phyloP scores from a whole-genome alignment of 1,139 yeast genomes.

The Petasospora rhodanensis region DNA sequence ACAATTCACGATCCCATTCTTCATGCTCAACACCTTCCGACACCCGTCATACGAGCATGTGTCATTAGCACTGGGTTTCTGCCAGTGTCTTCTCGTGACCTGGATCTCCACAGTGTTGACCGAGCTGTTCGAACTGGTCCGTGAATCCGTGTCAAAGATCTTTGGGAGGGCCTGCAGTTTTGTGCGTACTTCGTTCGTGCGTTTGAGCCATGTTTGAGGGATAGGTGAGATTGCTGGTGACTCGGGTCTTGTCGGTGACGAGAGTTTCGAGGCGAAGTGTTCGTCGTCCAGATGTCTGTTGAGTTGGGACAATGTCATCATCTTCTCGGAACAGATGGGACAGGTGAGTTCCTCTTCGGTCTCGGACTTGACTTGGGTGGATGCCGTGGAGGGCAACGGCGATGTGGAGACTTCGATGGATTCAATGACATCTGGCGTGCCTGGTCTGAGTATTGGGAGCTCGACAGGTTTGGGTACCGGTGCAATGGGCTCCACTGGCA shows the following conservation, averaged over 20 bases:
- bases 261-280: conserved; percentile 32
- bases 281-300: conserved; percentile 70
- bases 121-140: conserved; percentile 17
- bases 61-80: conserved; percentile 38
- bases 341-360: conserved; percentile 33
- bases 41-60: conserved; percentile 39
- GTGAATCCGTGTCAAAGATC: no score
- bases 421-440: conserved; percentile 17
- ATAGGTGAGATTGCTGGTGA: conserved; percentile 4
- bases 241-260: not conserved
- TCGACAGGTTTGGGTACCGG: not conserved
- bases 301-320: conserved; percentile 53
- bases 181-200: conserved; percentile 29
- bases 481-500: not conserved
- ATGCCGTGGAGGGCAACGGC: no score
- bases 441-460: no score
- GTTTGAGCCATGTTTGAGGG: conserved; percentile 34
- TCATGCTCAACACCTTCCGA: conserved; percentile 36
- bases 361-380: not conserved
- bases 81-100: conserved; percentile 63
- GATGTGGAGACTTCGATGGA: conserved; percentile 9
- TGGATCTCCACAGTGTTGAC: conserved; percentile 22
- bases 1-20: conserved; percentile 56
- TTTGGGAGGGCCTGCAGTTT: conserved; percentile 23
- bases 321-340: conserved; percentile 66